Conservation (phyloP, 805 yeast species). For the Millerozyma miso region DNA sequence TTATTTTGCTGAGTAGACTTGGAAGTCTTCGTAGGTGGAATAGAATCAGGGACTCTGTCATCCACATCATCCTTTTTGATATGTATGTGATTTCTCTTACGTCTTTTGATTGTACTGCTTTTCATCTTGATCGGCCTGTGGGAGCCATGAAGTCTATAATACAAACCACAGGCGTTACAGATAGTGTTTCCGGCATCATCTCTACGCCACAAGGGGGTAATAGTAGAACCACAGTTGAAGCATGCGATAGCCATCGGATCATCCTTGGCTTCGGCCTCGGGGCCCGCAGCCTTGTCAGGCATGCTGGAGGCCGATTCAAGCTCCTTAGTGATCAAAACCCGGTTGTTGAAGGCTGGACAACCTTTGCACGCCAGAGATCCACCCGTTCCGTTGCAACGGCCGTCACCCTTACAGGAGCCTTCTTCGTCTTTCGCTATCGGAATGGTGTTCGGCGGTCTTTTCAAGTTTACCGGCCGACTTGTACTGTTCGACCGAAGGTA, state of each 20-base stretch:
- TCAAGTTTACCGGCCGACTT: conserved; percentile 62
- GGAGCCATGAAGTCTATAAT: conserved; percentile 67
- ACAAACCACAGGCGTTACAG: conserved; percentile 85
- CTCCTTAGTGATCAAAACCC: conserved; percentile 40
- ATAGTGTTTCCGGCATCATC: conserved; percentile 79
- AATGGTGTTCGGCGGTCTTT: conserved; percentile 52
- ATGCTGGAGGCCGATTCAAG: conserved; percentile 2
- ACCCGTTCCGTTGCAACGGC: conserved; percentile 85
- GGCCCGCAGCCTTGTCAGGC: conserved; percentile 1
- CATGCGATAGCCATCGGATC: conserved; percentile 67
- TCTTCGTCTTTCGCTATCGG: conserved; percentile 34
- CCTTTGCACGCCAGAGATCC: conserved; percentile 77
- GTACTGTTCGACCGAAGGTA: conserved; percentile 57
- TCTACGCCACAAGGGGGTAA: conserved; percentile 84
- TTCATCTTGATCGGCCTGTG: conserved; percentile 78
- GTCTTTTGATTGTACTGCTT: conserved; percentile 65
- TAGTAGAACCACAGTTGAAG: conserved; percentile 78
- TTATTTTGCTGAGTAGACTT: not conserved
- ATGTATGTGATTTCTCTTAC: conserved; percentile 45
- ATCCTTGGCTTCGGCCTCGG: conserved; percentile 12
- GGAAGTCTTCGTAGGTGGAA: not conserved
- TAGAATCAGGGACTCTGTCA: not conserved
- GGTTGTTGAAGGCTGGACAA: conserved; percentile 78
- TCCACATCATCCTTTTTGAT: conserved; percentile 6
- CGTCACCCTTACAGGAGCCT: conserved; percentile 71